A percentile compares a stretch with the other conserved stretches of the same genome.
Conservation (phyloP, 495 filamentous ascomycete species). For the Collariella sp. region DNA sequence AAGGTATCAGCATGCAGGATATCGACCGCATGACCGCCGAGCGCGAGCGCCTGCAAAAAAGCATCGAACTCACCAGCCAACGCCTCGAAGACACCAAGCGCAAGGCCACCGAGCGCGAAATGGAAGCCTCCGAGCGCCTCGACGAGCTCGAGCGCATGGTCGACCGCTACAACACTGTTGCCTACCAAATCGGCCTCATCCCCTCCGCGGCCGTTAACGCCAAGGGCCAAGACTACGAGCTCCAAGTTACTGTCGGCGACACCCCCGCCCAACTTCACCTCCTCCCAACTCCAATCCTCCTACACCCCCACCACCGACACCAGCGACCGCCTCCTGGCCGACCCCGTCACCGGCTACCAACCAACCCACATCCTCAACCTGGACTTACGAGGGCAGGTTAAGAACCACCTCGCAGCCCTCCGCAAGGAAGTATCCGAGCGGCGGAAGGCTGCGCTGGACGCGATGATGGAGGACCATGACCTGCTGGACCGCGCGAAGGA, state of each 20-base stretch:
- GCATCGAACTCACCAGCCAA: slow-evolving; percentile 61
- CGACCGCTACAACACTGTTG: slow-evolving; percentile 84
- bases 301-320: slow-evolving; percentile 33
- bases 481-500: slow-evolving; percentile 87
- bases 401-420: slow-evolving; percentile 64
- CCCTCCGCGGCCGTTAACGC: slow-evolving; percentile 77
- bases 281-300: slow-evolving; percentile 56
- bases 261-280: slow-evolving; percentile 57
- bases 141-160: slow-evolving; percentile 82
- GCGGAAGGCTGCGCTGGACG: slow-evolving; percentile 69
- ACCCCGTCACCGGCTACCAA: slow-evolving; percentile 77
- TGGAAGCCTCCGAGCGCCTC: slow-evolving; percentile 70
- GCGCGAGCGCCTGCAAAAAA: slow-evolving; percentile 80
- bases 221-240: slow-evolving; percentile 73
- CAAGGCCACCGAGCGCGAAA: slow-evolving; percentile 72
- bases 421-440: slow-evolving; percentile 84
- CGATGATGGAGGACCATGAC: slow-evolving; percentile 84
- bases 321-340: slow-evolving; percentile 62
- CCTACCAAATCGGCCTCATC: slow-evolving; percentile 86
- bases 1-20: slow-evolving; percentile 90
- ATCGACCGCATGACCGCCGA: slow-evolving; percentile 98
- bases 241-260: slow-evolving; percentile 57
- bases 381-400: slow-evolving; percentile 74
- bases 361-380: slow-evolving; percentile 78
- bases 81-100: slow-evolving; percentile 76